Percentiles rank a stretch among this genome's conserved stretches.
Evolutionary conservation across 768 basidiomycete species (phyloP).

Genomic region (Russula brevipes): DNA sequence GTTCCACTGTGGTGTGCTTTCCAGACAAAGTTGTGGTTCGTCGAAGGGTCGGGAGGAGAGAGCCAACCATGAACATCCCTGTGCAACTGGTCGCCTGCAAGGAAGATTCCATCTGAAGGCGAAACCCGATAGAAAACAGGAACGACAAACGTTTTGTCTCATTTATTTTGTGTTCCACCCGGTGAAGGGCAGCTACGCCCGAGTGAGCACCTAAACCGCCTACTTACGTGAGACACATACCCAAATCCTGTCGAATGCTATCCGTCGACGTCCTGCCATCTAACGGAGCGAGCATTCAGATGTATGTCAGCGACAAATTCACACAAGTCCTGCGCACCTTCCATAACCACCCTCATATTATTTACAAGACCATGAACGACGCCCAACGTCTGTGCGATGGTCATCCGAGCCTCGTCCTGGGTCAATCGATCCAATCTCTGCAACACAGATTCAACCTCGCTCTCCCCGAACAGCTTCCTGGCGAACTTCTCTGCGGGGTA

Average conservation of each 20-base stretch:
- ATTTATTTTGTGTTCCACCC: neutral
- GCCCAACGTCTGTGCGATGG: neutral
- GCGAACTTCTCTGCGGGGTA: neutral
- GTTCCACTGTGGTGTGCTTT: neutral
- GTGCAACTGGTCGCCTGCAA: neutral
- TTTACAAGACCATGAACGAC: neutral
- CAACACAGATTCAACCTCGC: neutral
- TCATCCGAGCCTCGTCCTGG: neutral
- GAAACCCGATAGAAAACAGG: too few species aligned
- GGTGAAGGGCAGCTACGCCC: neutral
- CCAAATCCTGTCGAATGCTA: neutral
- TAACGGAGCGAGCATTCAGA: neutral
- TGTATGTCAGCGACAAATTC: neutral
- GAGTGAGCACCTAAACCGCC: too few species aligned
- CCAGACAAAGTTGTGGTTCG: neutral
- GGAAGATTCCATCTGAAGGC: neutral
- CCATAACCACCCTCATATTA: neutral
- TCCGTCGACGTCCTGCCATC: neutral
- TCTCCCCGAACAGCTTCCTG: neutral
- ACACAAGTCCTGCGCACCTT: neutral
- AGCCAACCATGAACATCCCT: neutral
- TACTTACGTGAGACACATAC: neutral
- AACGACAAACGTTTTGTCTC: slow-evolving; percentile 2
- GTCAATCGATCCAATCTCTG: neutral
- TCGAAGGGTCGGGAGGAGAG: neutral